These are phyloP conservation scores for Metschnikowia reukaufii DNA, from an alignment of 805 yeast genomes.

Conservation along the genomic window DNA sequence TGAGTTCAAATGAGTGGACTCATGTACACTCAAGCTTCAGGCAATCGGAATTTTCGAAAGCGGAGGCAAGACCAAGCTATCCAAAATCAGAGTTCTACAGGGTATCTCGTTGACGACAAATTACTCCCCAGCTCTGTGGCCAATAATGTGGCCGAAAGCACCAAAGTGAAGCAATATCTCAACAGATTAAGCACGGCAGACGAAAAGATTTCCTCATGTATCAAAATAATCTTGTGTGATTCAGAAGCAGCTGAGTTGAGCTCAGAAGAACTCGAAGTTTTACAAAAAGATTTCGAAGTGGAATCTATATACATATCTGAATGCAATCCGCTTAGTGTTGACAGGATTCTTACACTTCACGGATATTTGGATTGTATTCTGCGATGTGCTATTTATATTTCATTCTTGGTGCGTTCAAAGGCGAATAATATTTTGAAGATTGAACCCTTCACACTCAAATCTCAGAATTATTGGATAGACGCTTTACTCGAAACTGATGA, in stretches of 20 bases:
- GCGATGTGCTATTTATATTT: conserved; percentile 27
- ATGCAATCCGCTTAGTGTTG: conserved; percentile 27
- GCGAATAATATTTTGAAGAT: conserved; percentile 27
- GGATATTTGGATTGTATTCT: conserved; percentile 26
- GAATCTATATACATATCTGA: conserved; percentile 25
- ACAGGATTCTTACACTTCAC: conserved; percentile 30
- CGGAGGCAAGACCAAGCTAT: conserved; percentile 9
- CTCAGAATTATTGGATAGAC: conserved; percentile 26
- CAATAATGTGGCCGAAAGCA: conserved; percentile 23
- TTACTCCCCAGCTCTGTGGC: background rate
- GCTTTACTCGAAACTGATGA: conserved; percentile 15
- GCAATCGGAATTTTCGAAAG: conserved; percentile 4
- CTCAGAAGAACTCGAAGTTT: conserved; percentile 12
- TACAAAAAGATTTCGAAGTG: conserved; percentile 25
- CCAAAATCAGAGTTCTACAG: background rate
- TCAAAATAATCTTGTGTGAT: conserved; percentile 22
- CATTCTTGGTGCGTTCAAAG: conserved; percentile 27
- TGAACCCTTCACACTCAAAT: conserved; percentile 33
- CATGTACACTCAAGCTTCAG: conserved; percentile 1
- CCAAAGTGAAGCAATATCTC: conserved; percentile 27
- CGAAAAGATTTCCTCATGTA: conserved; percentile 7
- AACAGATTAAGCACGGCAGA: conserved; percentile 18
- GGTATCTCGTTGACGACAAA: conserved; percentile 2
- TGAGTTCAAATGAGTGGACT: background rate
- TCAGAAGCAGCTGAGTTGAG: conserved; percentile 29